Evolutionary conservation across 2,329 filamentous ascomycete genomes (phyloP), one percentile per base, ranked within the genome.

Genomic region (Scopulariopsis brevicaulis): DNA sequence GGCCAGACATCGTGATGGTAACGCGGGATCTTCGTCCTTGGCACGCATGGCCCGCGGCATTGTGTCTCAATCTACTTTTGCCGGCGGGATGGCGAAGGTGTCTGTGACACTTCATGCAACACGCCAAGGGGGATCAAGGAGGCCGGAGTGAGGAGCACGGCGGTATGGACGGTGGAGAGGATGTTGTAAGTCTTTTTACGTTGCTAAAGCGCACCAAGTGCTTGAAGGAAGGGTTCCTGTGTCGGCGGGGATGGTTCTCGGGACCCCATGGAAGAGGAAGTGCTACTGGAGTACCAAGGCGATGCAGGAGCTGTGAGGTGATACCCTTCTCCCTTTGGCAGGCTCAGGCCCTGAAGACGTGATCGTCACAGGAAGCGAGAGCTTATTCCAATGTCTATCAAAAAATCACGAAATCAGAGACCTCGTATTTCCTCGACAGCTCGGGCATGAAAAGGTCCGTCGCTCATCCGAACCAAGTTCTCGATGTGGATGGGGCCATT

Each of bases 51-150:
- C 25, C 24, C 51, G 22, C 37, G 34, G 51, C 28, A 28, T 34
- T 54, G 51, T 24, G 56, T 54, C 56, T 58, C 56, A 52, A 52
- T 48, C 53, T 37, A 40, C 28, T 53, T 58, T 56, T 58, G 53
- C 35, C 56, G 50, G 56, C 56, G 35, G 35, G 52, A 34, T 53
- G 37, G 35, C 22, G 46, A 37, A 50, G 43, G 34, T 20, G 34
- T 54, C 51, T 58, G 56, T 28, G 56, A 58, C 56, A 54, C 22
- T 58, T 58, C 14, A 58, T 58, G 56, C 56, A 32, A 48, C 50
- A 34, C 46, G 46, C 46, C 46, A 50, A 50, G 40, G 11, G 15
- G 15, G 15, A 15, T 46, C 10, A 14, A 6, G 18, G 40, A 20
- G 6, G 46, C n/a, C n/a, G 46, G 46, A 3, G n/a, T n/a, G 15